A percentile compares a stretch with the other conserved stretches of the same genome.
These are phyloP conservation scores for Cymodocea nodosa DNA, from an alignment of 116 monocot species.

Conservation along the genomic window DNA sequence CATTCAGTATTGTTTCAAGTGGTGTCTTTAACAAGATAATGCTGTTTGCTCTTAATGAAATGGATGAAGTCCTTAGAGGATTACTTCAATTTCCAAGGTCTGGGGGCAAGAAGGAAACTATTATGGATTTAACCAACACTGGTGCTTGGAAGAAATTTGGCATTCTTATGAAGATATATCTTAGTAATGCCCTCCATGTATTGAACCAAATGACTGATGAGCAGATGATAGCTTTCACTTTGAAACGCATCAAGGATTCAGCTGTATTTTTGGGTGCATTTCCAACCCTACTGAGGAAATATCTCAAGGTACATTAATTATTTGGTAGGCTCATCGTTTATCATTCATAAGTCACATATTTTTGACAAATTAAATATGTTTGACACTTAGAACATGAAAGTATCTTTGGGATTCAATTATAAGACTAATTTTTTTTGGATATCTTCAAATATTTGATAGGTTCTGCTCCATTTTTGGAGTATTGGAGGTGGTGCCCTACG, in stretches of 20 bases:
- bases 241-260: constrained; percentile 82
- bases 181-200: constrained; percentile 80
- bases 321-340: not conserved
- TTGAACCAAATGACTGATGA: constrained; percentile 97
- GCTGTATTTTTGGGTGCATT: constrained; percentile 83
- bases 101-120: constrained; percentile 84
- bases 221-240: constrained; percentile 83
- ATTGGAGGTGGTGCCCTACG: constrained; percentile 78
- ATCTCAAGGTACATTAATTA: constrained; percentile 53
- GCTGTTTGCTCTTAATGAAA: constrained; percentile 86
- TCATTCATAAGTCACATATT: no score
- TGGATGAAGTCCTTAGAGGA: constrained; percentile 72
- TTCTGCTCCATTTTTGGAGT: constrained; percentile 75
- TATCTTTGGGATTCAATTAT: no score
- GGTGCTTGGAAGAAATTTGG: constrained; percentile 63
- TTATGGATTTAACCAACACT: constrained; percentile 43
- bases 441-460: constrained; percentile 25
- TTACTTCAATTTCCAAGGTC: constrained; percentile 47
- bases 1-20: constrained; percentile 59
- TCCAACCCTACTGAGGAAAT: constrained; percentile 75
- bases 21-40: constrained; percentile 81
- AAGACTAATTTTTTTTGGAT: not conserved
- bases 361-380: no score
- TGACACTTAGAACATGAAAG: no score
- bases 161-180: constrained; percentile 60